Base-by-base conservation (phyloP, 371 early-diverging fungal species). In the Mortierella sp. region DNA sequence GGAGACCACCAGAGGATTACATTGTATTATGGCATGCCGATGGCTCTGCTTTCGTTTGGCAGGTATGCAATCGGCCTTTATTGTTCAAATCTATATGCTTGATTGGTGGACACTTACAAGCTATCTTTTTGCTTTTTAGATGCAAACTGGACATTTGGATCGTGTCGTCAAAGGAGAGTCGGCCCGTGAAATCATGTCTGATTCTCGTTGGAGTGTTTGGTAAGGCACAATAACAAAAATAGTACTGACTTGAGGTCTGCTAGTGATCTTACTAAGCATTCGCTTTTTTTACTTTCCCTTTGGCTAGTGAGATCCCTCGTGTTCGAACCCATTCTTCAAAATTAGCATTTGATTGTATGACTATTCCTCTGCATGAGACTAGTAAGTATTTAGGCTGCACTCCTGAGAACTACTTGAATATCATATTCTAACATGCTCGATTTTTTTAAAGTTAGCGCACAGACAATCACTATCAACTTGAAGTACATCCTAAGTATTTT, bases 81-180 rank as follows among this genome's bases (percentile, higher is more conserved):
- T n/a, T 47, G 0, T n/a, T 17, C n/a, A n/a, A 3, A 37, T 45
- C 17, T n/a, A 0, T 1, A 3, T 17, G 47, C 17, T 17, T 47
- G 5, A 47, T 7, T 4, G n/a, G n/a, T n/a, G 6, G 10, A 47
- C 17, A n/a, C 47, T 47, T n/a, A 47, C n/a, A 2, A 53, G 19
- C 26, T 8, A 49, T 15, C 22, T 32, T 64, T n/a, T 23, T n/a
- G n/a, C n/a, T n/a, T 8, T n/a, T 7, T 45, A 94, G 93, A 85
- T 93, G 77, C 92, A 93, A 85, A 88, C 93, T 0, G 93, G 91
- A 1, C 91, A 91, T 82, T 82, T 94, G 49, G 93, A 94, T 71
- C 88, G 93, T 8, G 83, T 89, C 29, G 85, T 93, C 32, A 82
- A 80, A 57, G 93, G 92, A 0, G 85, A 86, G 35, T 68, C 79